A percentile compares a stretch with the other conserved stretches of the same genome.
Evolutionary conservation across 2,329 filamentous ascomycete genomes (phyloP).

Genomic region (Tympanopsis confertula): DNA sequence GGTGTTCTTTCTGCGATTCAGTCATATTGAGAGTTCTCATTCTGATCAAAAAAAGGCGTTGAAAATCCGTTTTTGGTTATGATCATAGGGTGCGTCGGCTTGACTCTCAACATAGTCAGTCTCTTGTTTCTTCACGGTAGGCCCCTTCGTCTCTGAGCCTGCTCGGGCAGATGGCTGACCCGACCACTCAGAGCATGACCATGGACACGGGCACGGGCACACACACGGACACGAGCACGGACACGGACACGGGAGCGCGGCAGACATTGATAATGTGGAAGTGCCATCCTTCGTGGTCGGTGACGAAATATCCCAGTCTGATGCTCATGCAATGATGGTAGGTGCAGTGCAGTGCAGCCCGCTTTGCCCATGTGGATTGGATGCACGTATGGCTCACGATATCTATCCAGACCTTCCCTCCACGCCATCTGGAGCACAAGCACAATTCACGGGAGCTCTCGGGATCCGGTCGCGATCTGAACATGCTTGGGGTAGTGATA

Average conservation of each 20-base stretch:
- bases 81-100: constrained; percentile 56
- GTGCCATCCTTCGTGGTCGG: not conserved
- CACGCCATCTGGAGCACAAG: constrained; percentile 34
- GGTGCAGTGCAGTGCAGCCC: too few species aligned
- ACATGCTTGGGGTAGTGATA: constrained; percentile 58
- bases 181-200: constrained; percentile 24
- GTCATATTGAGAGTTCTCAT: not conserved
- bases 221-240: constrained; percentile 14
- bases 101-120: constrained; percentile 57
- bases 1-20: constrained; percentile 7
- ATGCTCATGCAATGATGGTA: too few species aligned
- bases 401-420: too few species aligned
- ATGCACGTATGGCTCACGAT: too few species aligned
- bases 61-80: constrained; percentile 55
- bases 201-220: constrained; percentile 16
- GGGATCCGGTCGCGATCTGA: constrained; percentile 43
- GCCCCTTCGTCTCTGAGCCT: constrained; percentile 5
- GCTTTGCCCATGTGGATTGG: too few species aligned
- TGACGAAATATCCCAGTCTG: too few species aligned
- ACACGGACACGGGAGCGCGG: constrained; percentile 6
- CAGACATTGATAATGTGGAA: too few species aligned
- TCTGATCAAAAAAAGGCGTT: constrained; percentile 30
- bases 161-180: constrained; percentile 5
- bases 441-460: constrained; percentile 22
- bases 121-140: constrained; percentile 53